phyloP scores from a whole-genome alignment of 768 basidiomycete species.

The Podaxis sp. region DNA sequence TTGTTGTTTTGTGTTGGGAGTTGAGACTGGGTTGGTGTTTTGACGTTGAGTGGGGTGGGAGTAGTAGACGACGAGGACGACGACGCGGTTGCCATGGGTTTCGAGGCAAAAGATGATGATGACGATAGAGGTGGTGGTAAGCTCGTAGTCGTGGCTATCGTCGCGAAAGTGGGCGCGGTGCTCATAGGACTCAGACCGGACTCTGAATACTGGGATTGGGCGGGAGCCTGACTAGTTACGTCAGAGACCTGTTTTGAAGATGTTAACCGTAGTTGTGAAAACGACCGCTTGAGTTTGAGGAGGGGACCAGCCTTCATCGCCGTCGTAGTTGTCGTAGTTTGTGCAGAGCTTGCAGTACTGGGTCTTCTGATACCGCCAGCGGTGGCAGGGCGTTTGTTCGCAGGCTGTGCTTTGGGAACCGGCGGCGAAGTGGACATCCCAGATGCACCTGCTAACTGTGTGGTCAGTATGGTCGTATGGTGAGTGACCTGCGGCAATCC shows the following conservation, averaged over 20 bases:
- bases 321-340: not conserved
- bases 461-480: not conserved
- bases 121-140: not conserved
- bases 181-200: not conserved
- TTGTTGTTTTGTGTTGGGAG: not conserved
- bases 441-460: not conserved
- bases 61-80: not conserved
- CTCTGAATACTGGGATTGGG: not conserved
- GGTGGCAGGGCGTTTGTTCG: not conserved
- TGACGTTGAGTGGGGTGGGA: not conserved
- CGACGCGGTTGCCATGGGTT: not conserved
- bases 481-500: not conserved
- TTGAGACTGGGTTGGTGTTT: not conserved
- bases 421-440: not conserved
- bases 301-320: slow-evolving; percentile 1
- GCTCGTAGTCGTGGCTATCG: not conserved
- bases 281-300: slow-evolving; percentile 11
- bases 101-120: not conserved
- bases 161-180: not conserved
- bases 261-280: slow-evolving; percentile 4
- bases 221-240: not conserved
- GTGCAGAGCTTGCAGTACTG: not conserved
- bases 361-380: not conserved
- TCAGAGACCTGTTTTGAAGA: slow-evolving; percentile 1
- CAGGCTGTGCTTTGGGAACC: slow-evolving; percentile 9